Evolutionary conservation across 169 alveolate species (phyloP).

Genomic region (Perkinsus marinus): DNA sequence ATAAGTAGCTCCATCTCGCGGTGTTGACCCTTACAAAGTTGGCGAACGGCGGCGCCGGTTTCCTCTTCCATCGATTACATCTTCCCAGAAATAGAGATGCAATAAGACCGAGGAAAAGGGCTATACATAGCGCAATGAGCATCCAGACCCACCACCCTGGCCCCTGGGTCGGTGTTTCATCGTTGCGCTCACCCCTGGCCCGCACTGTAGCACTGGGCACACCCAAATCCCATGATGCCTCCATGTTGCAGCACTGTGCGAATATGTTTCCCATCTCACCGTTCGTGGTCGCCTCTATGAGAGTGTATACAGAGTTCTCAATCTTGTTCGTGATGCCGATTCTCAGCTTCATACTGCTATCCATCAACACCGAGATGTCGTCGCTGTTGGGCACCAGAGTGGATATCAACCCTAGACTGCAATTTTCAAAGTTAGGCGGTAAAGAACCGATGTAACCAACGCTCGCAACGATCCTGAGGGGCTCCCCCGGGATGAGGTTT

Average conservation of each 20-base stretch:
- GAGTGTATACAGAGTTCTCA: not conserved
- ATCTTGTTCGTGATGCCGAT: not conserved
- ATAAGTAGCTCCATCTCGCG: too few species aligned
- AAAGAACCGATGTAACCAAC: not conserved
- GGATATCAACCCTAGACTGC: not conserved
- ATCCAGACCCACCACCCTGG: not conserved
- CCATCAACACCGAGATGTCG: not conserved
- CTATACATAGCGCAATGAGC: not conserved
- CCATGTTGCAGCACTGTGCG: not conserved
- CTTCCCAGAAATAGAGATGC: not conserved
- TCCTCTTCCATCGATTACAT: not conserved
- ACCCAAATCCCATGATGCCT: not conserved
- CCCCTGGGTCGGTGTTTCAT: not conserved
- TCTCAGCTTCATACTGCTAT: not conserved
- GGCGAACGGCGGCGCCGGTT: not conserved
- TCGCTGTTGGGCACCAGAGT: not conserved
- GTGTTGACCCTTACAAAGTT: not conserved
- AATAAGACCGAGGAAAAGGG: not conserved
- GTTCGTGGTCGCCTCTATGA: not conserved
- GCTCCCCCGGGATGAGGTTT: not conserved
- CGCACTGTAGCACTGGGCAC: not conserved
- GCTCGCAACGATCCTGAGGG: not conserved
- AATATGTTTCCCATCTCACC: not conserved
- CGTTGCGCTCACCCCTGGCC: not conserved
- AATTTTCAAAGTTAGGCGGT: not conserved